A percentile compares a stretch with the other conserved stretches of the same genome.
phyloP scores from a whole-genome alignment of 257 asterid species.

The Nicotiana undulata region DNA sequence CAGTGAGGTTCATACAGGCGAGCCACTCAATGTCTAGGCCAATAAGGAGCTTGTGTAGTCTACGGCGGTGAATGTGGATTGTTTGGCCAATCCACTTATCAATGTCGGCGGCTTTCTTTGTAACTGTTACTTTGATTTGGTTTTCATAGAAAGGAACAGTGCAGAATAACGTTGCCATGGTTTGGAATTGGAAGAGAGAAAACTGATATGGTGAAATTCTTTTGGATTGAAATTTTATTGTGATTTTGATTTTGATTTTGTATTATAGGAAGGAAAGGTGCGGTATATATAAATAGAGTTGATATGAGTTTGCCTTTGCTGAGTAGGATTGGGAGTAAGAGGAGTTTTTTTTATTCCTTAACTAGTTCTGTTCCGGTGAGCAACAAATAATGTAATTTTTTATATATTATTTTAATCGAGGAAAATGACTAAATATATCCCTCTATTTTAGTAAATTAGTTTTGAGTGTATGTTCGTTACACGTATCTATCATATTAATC shows the following conservation, averaged over 20 bases:
- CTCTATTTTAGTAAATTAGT: too few relatives aligned
- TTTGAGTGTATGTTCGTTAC: too few relatives aligned
- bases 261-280: neutral
- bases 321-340: neutral
- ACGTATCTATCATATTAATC: too few relatives aligned
- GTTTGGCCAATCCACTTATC: neutral
- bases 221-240: neutral
- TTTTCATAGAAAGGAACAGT: neutral
- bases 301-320: neutral
- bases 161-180: neutral
- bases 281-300: neutral
- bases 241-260: too few relatives aligned
- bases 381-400: too few relatives aligned
- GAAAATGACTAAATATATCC: too few relatives aligned
- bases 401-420: too few relatives aligned
- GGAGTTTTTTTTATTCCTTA: neutral
- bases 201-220: neutral
- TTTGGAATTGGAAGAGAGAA: neutral
- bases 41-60: neutral
- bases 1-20: neutral
- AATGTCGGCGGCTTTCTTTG: neutral
- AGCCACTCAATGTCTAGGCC: slow-evolving; percentile 19
- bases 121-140: neutral
- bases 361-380: too few relatives aligned
- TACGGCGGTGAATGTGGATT: neutral